Base-by-base conservation (phyloP, 768 basidiomycete genomes). In the Boletus edulis region DNA sequence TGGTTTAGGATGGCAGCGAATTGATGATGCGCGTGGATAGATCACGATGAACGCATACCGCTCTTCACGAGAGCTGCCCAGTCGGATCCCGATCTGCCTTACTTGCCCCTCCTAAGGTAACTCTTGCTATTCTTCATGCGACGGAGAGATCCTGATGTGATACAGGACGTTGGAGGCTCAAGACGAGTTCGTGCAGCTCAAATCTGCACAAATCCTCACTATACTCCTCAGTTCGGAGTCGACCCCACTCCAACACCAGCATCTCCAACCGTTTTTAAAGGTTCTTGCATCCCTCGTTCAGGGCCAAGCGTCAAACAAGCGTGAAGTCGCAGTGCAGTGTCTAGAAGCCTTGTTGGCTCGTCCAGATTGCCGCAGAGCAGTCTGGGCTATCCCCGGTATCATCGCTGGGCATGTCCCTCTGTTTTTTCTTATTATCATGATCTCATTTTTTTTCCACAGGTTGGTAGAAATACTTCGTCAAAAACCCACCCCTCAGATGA, bases 101-200 rank as follows among this genome's bases (percentile, higher is more conserved):
- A 89, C 66, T 72, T 75, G 9, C 88, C 91, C 2, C 75, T 94
- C n/a, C 76, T 93, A 48, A 81, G 86, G 93, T 90, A 65, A 46
- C 35, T 22, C 11, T 42, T 46, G 18, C 15, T 46, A 20, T n/a
- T 24, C 20, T 37, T 47, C 27, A 15, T 49, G 37, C 45, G 12
- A 22, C 48, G 24, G 27, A 27, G 5, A 44, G n/a, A 18, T 40
- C n/a, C 35, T 71, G 22, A 52, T 32, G 27, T 32, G 41, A 37
- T 51, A 27, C 60, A 96, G 92, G 62, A 84, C 86, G 34, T 75
- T 97, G 45, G 87, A 91, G 38, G 83, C 87, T 13, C 87, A 86
- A 61, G 97, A 98, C 68, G 95, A 98, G 67, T 98, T 97, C 61
- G 86, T 92, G n/a, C 92, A 95, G 65, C 78, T 98, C 54, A 97